Conservation (phyloP, 192 early-diverging fungal genomes). For the Funneliformis geosporum region DNA sequence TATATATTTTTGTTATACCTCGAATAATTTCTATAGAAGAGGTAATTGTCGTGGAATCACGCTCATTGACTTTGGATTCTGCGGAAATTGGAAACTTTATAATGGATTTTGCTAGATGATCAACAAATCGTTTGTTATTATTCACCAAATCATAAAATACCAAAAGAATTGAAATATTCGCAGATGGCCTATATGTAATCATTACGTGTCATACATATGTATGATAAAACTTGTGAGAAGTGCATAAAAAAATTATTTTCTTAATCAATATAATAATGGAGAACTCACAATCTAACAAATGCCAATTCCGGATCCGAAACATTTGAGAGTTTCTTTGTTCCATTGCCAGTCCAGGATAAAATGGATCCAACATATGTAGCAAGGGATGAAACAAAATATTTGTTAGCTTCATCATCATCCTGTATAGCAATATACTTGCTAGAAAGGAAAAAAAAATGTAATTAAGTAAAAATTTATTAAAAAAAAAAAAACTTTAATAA, state of each 20-base stretch:
- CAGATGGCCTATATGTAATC: conserved; percentile 46
- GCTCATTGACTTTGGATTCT: background rate
- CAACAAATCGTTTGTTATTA: conserved; percentile 45
- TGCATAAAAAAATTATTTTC: background rate
- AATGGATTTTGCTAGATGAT: conserved; percentile 34
- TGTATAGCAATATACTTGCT: conserved; percentile 46
- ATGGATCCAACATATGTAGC: conserved; percentile 49
- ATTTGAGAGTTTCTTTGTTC: conserved; percentile 6
- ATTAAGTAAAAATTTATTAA: background rate
- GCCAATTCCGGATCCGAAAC: conserved; percentile 39
- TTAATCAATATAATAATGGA: background rate
- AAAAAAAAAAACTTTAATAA: background rate
- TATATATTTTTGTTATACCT: background rate
- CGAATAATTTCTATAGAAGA: background rate
- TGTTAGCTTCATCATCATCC: conserved; percentile 51
- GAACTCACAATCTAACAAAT: conserved; percentile 42
- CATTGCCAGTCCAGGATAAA: conserved; percentile 39
- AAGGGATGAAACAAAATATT: conserved; percentile 38
- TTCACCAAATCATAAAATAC: conserved; percentile 52
- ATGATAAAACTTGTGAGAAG: background rate
- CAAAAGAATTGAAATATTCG: conserved; percentile 45
- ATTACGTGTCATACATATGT: background rate
- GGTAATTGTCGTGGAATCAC: background rate
- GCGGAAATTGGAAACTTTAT: background rate
- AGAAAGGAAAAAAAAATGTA: background rate